phyloP scores from a whole-genome alignment of 2,329 filamentous ascomycete genomes.

The Cladosporium sp. region DNA sequence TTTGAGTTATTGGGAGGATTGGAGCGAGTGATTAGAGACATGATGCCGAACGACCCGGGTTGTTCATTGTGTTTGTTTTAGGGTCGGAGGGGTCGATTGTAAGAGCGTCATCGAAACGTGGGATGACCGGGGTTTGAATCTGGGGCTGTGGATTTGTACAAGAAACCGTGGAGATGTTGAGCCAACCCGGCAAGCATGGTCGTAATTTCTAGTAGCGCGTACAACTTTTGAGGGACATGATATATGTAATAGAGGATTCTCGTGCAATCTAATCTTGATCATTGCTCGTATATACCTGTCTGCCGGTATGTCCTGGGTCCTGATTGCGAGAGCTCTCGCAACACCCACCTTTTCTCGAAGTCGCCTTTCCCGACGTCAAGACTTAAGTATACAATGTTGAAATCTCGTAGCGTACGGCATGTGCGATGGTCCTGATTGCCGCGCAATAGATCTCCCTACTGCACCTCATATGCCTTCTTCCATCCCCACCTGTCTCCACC shows the following conservation, averaged over 20 bases:
- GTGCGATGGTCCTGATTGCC: background rate
- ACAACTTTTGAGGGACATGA: background rate
- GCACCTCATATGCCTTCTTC: conserved; percentile 41
- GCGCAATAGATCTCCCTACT: background rate
- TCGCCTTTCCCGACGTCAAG: background rate
- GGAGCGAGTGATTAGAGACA: background rate
- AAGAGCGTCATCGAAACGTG: background rate
- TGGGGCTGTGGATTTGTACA: background rate
- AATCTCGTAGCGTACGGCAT: background rate
- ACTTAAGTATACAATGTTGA: background rate
- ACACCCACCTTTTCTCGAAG: background rate
- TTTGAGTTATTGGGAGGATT: background rate
- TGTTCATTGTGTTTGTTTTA: background rate
- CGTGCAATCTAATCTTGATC: background rate
- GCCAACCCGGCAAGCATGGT: background rate
- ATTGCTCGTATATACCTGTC: background rate
- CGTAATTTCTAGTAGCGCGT: background rate
- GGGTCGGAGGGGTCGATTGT: background rate
- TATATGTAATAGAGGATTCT: no score
- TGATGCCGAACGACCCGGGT: background rate
- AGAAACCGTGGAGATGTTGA: background rate
- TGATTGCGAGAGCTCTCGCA: background rate
- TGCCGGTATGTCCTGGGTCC: background rate
- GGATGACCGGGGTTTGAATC: background rate
- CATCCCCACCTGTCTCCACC: conserved; percentile 49